Percentiles rank a stretch among this genome's conserved stretches.
Evolutionary conservation across 305 asterid species (phyloP).

Genomic region (Plantago lanceolata): DNA sequence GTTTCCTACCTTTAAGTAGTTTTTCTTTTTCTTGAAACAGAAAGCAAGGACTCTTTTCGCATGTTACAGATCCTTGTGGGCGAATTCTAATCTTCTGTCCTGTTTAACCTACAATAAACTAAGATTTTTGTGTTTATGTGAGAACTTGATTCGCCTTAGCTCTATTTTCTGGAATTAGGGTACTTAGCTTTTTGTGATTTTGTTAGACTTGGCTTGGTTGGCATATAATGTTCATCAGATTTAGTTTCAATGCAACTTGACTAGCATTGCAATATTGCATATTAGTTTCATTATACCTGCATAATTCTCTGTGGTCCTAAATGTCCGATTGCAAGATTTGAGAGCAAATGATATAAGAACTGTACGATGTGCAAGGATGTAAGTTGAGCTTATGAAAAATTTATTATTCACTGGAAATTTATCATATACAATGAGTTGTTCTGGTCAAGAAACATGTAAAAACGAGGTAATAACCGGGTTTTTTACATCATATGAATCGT

Average conservation of each 20-base stretch:
- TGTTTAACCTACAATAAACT: not conserved
- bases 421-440: no score
- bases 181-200: not conserved
- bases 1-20: not conserved
- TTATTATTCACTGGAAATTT: no score
- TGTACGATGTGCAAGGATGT: no score
- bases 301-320: no score
- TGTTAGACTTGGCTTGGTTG: not conserved
- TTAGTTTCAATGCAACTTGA: not conserved
- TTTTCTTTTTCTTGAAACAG: not conserved
- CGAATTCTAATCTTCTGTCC: constrained; percentile 1
- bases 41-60: constrained; percentile 1
- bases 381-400: no score
- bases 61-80: not conserved
- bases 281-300: no score
- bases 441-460: not conserved
- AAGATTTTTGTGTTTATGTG: not conserved
- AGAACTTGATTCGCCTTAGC: not conserved
- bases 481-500: not conserved
- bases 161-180: not conserved
- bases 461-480: no score
- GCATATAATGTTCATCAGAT: not conserved
- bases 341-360: not conserved
- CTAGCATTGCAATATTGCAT: no score
- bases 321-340: no score